A percentile compares a stretch with the other conserved stretches of the same genome.
phyloP scores from a whole-genome alignment of 176 grass and related monocot genomes.

The Avena eriantha region DNA sequence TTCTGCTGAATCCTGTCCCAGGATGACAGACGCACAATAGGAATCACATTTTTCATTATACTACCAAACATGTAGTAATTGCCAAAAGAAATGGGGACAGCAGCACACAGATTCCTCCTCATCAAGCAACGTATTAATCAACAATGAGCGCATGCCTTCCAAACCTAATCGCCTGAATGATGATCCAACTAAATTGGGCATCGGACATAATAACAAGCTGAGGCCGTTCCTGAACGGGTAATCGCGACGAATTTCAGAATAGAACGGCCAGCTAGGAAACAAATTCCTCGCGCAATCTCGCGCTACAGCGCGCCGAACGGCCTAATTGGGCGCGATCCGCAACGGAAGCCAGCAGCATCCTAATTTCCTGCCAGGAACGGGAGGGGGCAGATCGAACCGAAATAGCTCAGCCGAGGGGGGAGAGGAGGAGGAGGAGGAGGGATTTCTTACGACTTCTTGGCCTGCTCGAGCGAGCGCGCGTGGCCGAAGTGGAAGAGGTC shows the following conservation, averaged over 20 bases:
- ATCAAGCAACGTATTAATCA: not conserved
- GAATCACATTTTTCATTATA: conserved; percentile 10
- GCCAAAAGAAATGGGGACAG: not conserved
- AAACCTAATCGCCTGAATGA: conserved; percentile 6
- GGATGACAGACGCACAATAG: not conserved
- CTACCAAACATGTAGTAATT: not conserved
- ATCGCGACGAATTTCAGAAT: not conserved
- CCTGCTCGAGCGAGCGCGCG: conserved; percentile 88
- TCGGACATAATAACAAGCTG: not conserved
- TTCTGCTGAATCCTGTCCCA: conserved; percentile 7
- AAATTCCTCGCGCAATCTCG: conserved; percentile 20
- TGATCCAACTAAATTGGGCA: conserved; percentile 13
- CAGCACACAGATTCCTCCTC: not conserved
- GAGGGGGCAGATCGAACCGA: conserved; percentile 34
- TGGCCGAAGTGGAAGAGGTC: conserved; percentile 97
- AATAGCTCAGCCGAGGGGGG: not conserved
- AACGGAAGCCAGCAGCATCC: not conserved
- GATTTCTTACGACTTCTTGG: conserved; percentile 71
- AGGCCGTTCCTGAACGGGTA: not conserved
- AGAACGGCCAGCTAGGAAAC: not conserved
- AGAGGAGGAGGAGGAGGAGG: not conserved
- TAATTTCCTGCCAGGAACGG: not conserved
- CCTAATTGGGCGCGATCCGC: conserved; percentile 8
- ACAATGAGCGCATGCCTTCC: not conserved
- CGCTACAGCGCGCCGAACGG: not conserved